Conservation (phyloP, 2,329 filamentous ascomycete genomes). For the Aschersonia sp. region DNA sequence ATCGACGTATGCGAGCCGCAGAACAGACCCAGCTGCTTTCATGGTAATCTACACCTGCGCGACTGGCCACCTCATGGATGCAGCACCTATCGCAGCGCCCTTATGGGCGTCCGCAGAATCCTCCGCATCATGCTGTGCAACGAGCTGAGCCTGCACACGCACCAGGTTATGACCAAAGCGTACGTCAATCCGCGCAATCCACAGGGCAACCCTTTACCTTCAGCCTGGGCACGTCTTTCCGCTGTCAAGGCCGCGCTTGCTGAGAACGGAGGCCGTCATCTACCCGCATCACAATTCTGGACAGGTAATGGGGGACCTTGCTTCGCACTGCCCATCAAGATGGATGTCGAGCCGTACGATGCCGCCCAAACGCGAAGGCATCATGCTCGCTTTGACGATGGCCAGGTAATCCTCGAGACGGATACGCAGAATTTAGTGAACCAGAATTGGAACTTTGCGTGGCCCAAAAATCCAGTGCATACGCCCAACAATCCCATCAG, state of each 20-base stretch:
- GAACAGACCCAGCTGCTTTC: background rate
- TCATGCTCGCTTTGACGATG: background rate
- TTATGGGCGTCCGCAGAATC: constrained; percentile 4
- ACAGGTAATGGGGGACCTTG: constrained; percentile 6
- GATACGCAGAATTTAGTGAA: background rate
- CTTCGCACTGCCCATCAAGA: constrained; percentile 7
- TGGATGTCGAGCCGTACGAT: constrained; percentile 3
- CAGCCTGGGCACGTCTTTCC: constrained; percentile 1
- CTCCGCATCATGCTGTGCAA: constrained; percentile 6
- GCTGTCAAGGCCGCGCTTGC: background rate
- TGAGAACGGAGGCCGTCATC: background rate
- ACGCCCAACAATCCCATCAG: constrained; percentile 1
- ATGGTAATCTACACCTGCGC: constrained; percentile 1
- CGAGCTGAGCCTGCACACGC: constrained; percentile 5
- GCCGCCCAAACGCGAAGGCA: background rate
- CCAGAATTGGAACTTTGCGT: background rate
- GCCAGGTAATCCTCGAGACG: background rate
- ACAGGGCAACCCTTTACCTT: background rate
- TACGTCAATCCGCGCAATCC: background rate
- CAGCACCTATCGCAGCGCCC: background rate
- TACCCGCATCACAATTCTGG: constrained; percentile 2
- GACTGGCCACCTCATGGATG: constrained; percentile 7
- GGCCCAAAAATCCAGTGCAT: background rate
- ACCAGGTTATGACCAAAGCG: constrained; percentile 3
- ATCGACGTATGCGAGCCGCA: background rate